Conservation (phyloP, 2,329 filamentous ascomycete genomes). For the Didymella glomerata region DNA sequence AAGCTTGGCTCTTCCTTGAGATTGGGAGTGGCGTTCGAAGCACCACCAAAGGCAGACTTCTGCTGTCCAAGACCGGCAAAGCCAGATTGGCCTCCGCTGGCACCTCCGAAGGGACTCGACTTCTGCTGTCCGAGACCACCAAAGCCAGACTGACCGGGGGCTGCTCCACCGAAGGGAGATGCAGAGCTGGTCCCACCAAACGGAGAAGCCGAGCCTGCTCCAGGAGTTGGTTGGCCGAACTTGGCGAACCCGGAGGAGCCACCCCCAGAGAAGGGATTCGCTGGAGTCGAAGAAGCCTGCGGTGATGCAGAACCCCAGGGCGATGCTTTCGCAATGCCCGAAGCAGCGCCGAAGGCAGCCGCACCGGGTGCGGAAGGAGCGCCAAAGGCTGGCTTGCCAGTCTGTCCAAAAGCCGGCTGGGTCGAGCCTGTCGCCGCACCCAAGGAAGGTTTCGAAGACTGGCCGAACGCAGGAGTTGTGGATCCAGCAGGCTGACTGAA, state of each 20-base stretch:
- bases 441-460: conserved; percentile 27
- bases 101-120: conserved; percentile 35
- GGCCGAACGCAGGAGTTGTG: conserved; percentile 39
- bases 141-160: conserved; percentile 41
- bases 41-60: conserved; percentile 41
- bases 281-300: conserved; percentile 32
- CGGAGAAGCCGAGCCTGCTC: conserved; percentile 41
- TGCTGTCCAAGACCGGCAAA: conserved; percentile 46
- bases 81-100: conserved; percentile 33
- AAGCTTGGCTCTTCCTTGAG: conserved; percentile 48
- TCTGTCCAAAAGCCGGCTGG: conserved; percentile 22
- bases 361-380: conserved; percentile 36
- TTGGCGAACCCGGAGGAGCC: conserved; percentile 45
- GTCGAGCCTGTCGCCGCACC: conserved; percentile 17
- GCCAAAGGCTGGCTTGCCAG: conserved; percentile 26
- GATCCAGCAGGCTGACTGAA: conserved; percentile 38
- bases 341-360: conserved; percentile 40
- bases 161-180: conserved; percentile 40
- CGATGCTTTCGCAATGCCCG: conserved; percentile 33
- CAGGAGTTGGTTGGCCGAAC: conserved; percentile 31
- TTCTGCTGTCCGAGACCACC: conserved; percentile 43
- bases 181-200: conserved; percentile 41
- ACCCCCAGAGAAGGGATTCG: conserved; percentile 46
- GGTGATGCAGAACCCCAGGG: conserved; percentile 35
- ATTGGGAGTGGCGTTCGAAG: conserved; percentile 24